phyloP scores from a whole-genome alignment of 2,329 filamentous ascomycete species.

The Epichloe typhina region DNA sequence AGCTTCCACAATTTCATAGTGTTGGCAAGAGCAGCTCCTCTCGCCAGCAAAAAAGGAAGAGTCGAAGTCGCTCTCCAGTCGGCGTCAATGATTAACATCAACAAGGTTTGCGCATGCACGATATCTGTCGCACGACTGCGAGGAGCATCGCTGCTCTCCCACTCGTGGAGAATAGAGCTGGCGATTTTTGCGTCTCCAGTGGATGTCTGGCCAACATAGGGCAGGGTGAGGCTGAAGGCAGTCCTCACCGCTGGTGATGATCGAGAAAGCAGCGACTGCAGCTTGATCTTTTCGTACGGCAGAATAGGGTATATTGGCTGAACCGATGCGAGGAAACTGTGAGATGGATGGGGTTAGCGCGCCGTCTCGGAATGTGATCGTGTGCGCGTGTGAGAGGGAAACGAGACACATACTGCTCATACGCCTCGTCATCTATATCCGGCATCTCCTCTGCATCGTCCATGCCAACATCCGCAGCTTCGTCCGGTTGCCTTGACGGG shows the following conservation, averaged over 20 bases:
- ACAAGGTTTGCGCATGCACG: constrained; percentile 52
- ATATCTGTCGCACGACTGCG: constrained; percentile 30
- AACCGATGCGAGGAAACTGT: constrained; percentile 49
- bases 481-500: constrained; percentile 22
- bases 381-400: not conserved
- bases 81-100: constrained; percentile 53
- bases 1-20: constrained; percentile 44
- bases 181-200: constrained; percentile 31
- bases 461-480: constrained; percentile 23
- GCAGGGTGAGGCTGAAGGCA: constrained; percentile 52
- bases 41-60: constrained; percentile 39
- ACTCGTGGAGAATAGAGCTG: constrained; percentile 35
- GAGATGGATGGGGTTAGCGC: not conserved
- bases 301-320: constrained; percentile 57
- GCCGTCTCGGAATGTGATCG: not conserved
- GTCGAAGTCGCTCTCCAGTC: constrained; percentile 39
- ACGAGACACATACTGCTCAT: constrained; percentile 28
- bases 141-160: constrained; percentile 31
- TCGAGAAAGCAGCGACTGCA: constrained; percentile 42
- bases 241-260: constrained; percentile 44
- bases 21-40: constrained; percentile 53
- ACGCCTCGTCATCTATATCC: constrained; percentile 28
- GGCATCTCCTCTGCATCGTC: constrained; percentile 3
- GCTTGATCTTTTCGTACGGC: constrained; percentile 39
- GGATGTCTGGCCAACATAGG: constrained; percentile 33